A percentile compares a stretch with the other conserved stretches of the same genome.
Conservation (phyloP, 2,329 filamentous ascomycete species). For the Cladophialophora yegresii region DNA sequence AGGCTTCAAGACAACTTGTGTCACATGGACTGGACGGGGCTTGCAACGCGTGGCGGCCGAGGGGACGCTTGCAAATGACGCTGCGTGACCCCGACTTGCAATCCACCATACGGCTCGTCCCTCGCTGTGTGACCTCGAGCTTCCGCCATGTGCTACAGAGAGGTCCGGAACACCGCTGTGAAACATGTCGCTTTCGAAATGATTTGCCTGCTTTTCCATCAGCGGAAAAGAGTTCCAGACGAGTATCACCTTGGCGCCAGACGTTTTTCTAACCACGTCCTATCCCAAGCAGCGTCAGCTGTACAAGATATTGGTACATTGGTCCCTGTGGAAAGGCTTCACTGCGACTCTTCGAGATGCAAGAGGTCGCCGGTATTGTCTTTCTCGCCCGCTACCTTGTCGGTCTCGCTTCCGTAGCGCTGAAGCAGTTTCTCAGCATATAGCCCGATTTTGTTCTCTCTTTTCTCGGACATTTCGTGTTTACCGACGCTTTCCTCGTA, state of each 20-base stretch:
- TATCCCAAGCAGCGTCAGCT: neutral
- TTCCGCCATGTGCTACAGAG: neutral
- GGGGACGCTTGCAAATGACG: neutral
- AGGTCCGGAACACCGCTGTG: constrained; percentile 3
- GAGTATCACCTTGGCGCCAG: neutral
- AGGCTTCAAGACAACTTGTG: neutral
- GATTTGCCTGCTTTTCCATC: neutral
- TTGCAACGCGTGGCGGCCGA: neutral
- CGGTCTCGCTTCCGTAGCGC: constrained; percentile 27
- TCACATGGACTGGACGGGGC: neutral
- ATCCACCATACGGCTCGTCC: neutral
- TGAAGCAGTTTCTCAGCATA: constrained; percentile 35
- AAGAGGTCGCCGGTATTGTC: constrained; percentile 9
- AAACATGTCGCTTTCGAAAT: neutral
- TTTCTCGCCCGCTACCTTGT: constrained; percentile 3
- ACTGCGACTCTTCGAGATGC: constrained; percentile 26
- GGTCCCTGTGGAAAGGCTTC: neutral
- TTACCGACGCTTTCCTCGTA: constrained; percentile 41
- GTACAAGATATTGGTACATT: neutral
- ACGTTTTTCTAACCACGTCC: neutral
- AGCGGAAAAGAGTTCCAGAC: neutral
- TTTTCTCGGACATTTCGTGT: constrained; percentile 48
- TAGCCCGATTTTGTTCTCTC: constrained; percentile 35
- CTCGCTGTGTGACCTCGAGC: constrained; percentile 1
- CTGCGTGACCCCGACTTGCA: constrained; percentile 2